These are phyloP conservation scores for Ophiocordyceps robertsii DNA, from an alignment of 2,329 filamentous ascomycete species.

Conservation along the genomic window DNA sequence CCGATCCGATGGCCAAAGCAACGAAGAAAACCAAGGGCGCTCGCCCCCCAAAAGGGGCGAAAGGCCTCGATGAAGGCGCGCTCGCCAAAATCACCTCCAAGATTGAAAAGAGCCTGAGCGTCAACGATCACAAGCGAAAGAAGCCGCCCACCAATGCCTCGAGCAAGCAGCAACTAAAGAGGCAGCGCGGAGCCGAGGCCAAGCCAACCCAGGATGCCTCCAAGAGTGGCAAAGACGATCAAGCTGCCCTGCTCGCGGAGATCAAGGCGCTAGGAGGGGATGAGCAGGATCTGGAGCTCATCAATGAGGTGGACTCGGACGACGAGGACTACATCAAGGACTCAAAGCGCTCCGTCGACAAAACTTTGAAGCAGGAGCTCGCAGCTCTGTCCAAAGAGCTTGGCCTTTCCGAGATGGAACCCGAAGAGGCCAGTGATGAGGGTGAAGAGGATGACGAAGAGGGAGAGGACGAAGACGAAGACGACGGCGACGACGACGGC, in stretches of 20 bases:
- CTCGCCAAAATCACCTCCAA: constrained; percentile 40
- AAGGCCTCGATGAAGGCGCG: constrained; percentile 32
- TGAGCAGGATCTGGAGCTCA: constrained; percentile 48
- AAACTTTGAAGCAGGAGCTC: constrained; percentile 22
- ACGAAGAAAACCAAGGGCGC: constrained; percentile 22
- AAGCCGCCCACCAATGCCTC: constrained; percentile 21
- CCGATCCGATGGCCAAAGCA: constrained; percentile 18
- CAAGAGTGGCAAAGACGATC: constrained; percentile 10
- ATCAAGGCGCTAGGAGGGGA: constrained; percentile 53
- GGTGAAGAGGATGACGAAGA: constrained; percentile 16
- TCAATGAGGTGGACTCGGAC: constrained; percentile 36
- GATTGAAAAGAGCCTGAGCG: constrained; percentile 38
- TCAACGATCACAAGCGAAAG: constrained; percentile 30
- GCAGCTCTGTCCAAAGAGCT: constrained; percentile 24
- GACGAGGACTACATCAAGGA: constrained; percentile 20
- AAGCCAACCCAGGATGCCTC: constrained; percentile 9
- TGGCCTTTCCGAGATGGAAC: constrained; percentile 19
- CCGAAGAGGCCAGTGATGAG: constrained; percentile 22
- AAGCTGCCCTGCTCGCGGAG: constrained; percentile 42
- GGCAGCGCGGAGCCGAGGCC: constrained; percentile 19
- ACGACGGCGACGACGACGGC: constrained; percentile 14
- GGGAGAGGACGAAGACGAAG: constrained; percentile 8
- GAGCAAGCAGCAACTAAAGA: constrained; percentile 20
- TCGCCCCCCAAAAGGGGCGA: constrained; percentile 8
- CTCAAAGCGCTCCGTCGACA: constrained; percentile 24